A percentile compares a stretch with the other conserved stretches of the same genome.
Evolutionary conservation across 495 filamentous ascomycete genomes (phyloP).

Genomic region (Corynascus novoguineensis): DNA sequence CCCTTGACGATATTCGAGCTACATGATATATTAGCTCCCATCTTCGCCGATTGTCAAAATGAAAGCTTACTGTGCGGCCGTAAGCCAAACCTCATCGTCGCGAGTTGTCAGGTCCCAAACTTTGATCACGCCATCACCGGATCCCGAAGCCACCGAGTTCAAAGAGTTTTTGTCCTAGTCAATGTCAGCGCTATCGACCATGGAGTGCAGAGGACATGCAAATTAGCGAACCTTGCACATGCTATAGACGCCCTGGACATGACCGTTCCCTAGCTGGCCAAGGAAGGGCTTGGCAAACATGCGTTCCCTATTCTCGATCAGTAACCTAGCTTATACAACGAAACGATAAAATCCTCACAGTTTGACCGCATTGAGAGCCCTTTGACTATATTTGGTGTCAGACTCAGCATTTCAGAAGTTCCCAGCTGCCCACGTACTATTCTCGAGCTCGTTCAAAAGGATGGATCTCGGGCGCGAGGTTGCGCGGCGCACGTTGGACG

Average conservation of each 20-base stretch:
- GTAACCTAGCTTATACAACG: not conserved
- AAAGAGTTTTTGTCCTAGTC: constrained; percentile 60
- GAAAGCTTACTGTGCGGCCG: constrained; percentile 58
- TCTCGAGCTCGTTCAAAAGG: constrained; percentile 93
- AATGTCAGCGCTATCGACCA: not conserved
- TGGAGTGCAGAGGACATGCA: too few species aligned
- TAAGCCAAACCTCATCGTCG: constrained; percentile 69
- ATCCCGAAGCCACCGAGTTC: constrained; percentile 69
- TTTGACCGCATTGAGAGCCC: constrained; percentile 72
- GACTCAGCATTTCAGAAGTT: not conserved
- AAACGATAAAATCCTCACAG: constrained; percentile 35
- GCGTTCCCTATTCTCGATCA: constrained; percentile 51
- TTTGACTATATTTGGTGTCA: constrained; percentile 20
- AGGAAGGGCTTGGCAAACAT: constrained; percentile 96
- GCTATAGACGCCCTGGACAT: constrained; percentile 85
- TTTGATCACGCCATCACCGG: constrained; percentile 84
- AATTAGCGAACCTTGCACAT: constrained; percentile 54
- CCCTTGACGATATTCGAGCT: constrained; percentile 79
- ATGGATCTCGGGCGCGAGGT: constrained; percentile 87
- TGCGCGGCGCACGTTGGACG: constrained; percentile 54
- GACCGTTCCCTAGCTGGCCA: constrained; percentile 77
- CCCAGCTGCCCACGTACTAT: constrained; percentile 45
- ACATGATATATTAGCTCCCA: not conserved
- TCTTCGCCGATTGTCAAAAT: not conserved
- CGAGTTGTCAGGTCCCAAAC: constrained; percentile 82